Percentiles rank a stretch among this genome's conserved stretches.
These are phyloP conservation scores for Candida ponderosae DNA, from an alignment of 805 yeast genomes.

Conservation along the genomic window DNA sequence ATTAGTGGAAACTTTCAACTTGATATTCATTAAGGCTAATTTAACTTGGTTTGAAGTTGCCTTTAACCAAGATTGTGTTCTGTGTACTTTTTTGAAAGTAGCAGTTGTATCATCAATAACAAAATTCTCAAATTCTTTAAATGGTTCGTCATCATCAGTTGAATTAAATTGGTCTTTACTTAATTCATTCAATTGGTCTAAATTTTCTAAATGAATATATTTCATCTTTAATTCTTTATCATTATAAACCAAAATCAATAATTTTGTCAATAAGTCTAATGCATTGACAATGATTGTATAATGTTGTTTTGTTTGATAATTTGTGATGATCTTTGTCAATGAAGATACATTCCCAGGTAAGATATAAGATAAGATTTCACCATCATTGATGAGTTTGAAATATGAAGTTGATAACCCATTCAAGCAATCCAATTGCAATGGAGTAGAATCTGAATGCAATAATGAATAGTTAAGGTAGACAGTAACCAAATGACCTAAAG, in stretches of 20 bases:
- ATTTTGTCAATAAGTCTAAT: slow-evolving; percentile 21
- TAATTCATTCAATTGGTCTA: no score
- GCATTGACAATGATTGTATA: slow-evolving; percentile 26
- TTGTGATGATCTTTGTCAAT: slow-evolving; percentile 29
- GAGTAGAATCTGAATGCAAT: slow-evolving; percentile 17
- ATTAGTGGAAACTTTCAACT: slow-evolving; percentile 10
- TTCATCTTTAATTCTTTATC: slow-evolving; percentile 29
- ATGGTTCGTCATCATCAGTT: neutral
- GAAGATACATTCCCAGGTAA: slow-evolving; percentile 45
- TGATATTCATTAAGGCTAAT: slow-evolving; percentile 28
- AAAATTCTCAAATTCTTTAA: slow-evolving; percentile 7
- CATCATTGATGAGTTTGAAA: slow-evolving; percentile 29
- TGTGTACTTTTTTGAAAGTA: slow-evolving; percentile 21
- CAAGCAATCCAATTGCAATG: slow-evolving; percentile 25
- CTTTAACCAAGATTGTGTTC: slow-evolving; percentile 47
- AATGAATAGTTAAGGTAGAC: slow-evolving; percentile 30
- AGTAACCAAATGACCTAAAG: slow-evolving; percentile 40
- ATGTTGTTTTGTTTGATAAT: slow-evolving; percentile 26
- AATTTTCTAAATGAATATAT: slow-evolving; percentile 12
- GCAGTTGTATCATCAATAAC: slow-evolving; percentile 11
- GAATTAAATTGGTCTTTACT: no score
- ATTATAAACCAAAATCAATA: slow-evolving; percentile 30
- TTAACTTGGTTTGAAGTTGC: slow-evolving; percentile 44
- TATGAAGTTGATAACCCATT: slow-evolving; percentile 27
- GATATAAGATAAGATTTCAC: slow-evolving; percentile 40